Conservation (phyloP, 2,329 filamentous ascomycete genomes). For the Pseudopyricularia cyperi region DNA sequence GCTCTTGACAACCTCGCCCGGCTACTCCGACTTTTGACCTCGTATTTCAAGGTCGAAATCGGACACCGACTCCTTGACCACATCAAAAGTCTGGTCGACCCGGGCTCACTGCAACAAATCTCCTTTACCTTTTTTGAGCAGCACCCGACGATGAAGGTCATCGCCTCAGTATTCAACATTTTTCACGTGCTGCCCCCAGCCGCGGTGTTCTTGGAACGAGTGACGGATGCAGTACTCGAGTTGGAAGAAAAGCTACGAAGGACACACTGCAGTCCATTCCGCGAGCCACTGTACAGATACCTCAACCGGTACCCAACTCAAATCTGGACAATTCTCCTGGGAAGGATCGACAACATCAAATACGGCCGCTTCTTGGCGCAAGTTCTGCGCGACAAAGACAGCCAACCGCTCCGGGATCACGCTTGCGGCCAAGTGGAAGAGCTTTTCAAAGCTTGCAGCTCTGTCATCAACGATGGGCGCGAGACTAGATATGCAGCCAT, state of each 20-base stretch:
- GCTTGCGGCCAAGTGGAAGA: constrained; percentile 61
- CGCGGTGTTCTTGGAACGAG: constrained; percentile 78
- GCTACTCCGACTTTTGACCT: constrained; percentile 80
- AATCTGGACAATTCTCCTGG: constrained; percentile 68
- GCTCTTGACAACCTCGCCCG: constrained; percentile 85
- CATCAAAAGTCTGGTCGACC: constrained; percentile 79
- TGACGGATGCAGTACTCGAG: constrained; percentile 82
- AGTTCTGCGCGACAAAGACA: constrained; percentile 63
- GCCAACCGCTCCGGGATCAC: constrained; percentile 59
- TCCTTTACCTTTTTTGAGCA: constrained; percentile 95
- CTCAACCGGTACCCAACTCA: constrained; percentile 88
- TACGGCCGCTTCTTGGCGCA: constrained; percentile 90
- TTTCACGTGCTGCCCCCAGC: constrained; percentile 90
- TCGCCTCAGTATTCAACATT: constrained; percentile 88
- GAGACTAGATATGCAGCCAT: constrained; percentile 57
- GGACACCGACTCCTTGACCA: constrained; percentile 87
- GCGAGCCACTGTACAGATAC: constrained; percentile 80
- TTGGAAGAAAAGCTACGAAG: constrained; percentile 74
- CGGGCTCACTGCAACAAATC: constrained; percentile 67
- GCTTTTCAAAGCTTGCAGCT: constrained; percentile 55
- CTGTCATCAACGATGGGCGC: constrained; percentile 49
- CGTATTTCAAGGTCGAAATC: constrained; percentile 99
- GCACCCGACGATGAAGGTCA: constrained; percentile 82
- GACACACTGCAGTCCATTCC: constrained; percentile 84
- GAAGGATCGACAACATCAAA: constrained; percentile 67